Evolutionary conservation across 768 basidiomycete genomes (phyloP), one percentile per base, ranked within the genome.

Genomic region (Holtermanniella nyarrowii): DNA sequence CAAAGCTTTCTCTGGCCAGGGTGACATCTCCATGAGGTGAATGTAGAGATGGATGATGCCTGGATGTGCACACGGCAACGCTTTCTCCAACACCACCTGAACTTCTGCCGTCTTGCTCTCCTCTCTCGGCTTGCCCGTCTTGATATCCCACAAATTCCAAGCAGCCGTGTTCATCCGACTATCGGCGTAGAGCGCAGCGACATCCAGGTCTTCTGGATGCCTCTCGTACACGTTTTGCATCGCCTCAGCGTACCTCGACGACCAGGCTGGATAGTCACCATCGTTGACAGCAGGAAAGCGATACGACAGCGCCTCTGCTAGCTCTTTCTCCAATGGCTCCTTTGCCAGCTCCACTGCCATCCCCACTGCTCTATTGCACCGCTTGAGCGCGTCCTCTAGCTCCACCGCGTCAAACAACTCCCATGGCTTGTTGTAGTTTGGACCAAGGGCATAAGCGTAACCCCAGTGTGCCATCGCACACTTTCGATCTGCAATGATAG

Each of bases 351-450:
- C 20, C 23, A 16, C 39, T 24, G 43, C 37, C 22, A 26, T 23
- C 1, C 42, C 44, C 5, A 56, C 31, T 4, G 54, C 54, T 3
- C 41, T 27, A 42, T 26, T 39, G 50, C 50, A 44, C 40, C 46
- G 13, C 21, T 18, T 20, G 14, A 56, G 26, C 3, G 43, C 43
- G 13, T 18, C 7, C 42, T 50, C 51, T 41, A 53, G 54, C 11
- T 59, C 58, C 3, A 39, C 52, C 42, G 40, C 45, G 13, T 44
- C 52, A 21, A 58, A 60, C 0, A 57, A 40, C 25, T 59, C 59
- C 63, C 63, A 68, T 1, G 53, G 26, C 46, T 63, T 61, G 53
- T 65, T 65, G 56, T 68, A 68, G 42, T 68, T 65, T 3, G 63
- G 58, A 26, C 63, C 63, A 2, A 56, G 47, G 14, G 66, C 49